Percentiles rank a stretch among this genome's conserved stretches.
Evolutionary conservation across 441 rosid genomes (phyloP).

Genomic region (Pelargonium cotyledonis): DNA sequence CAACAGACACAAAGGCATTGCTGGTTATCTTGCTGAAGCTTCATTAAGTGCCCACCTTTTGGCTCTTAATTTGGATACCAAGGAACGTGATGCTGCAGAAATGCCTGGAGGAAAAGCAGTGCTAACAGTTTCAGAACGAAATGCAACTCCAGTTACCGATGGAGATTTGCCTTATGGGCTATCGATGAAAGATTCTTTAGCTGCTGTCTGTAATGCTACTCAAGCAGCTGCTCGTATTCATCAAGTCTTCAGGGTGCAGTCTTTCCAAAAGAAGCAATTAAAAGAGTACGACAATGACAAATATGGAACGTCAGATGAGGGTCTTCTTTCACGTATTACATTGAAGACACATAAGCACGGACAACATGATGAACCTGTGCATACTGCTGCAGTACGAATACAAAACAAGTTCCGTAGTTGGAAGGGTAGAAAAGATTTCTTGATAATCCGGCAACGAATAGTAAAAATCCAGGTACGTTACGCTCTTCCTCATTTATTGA

Average conservation of each 20-base stretch:
- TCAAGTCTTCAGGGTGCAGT: constrained; percentile 79
- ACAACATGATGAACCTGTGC: constrained; percentile 52
- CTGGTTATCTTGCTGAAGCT: constrained; percentile 84
- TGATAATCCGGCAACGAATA: constrained; percentile 62
- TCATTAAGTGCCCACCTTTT: constrained; percentile 50
- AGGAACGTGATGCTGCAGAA: constrained; percentile 32
- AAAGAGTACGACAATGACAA: constrained; percentile 49
- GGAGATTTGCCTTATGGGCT: constrained; percentile 50
- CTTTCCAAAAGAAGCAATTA: constrained; percentile 75
- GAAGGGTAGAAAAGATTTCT: constrained; percentile 75
- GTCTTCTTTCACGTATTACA: constrained; percentile 56
- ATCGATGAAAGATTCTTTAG: constrained; percentile 62
- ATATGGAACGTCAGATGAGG: constrained; percentile 52
- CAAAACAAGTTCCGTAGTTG: constrained; percentile 86
- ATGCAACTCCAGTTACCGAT: constrained; percentile 27
- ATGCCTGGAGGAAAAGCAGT: constrained; percentile 32
- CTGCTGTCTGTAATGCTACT: constrained; percentile 77
- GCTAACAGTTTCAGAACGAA: constrained; percentile 45
- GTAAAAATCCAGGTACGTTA: constrained; percentile 74
- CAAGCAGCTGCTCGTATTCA: constrained; percentile 83
- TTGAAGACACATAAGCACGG: constrained; percentile 46
- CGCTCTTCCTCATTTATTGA: constrained; percentile 9
- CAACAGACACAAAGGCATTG: constrained; percentile 85
- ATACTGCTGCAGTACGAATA: constrained; percentile 68
- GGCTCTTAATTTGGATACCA: constrained; percentile 47